Base-by-base conservation (phyloP, 108 stramenopile genomes). In the Cyclotella sp. region DNA sequence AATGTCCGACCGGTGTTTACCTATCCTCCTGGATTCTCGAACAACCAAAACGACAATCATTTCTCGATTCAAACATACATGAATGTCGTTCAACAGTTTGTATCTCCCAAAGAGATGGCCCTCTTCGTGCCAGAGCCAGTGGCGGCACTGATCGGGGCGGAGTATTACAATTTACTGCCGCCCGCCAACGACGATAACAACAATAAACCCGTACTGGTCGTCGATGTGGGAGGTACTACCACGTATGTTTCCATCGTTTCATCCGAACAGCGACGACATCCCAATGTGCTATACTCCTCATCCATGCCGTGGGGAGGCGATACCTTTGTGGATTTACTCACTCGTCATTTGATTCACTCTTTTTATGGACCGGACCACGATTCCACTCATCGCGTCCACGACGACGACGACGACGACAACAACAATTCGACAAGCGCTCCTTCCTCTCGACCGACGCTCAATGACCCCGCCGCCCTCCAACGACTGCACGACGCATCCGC, bases 81-180 rank as follows among this genome's bases (percentile, higher is more conserved):
- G 26, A 18, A 46, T 28, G 70, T 71, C 27, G 39, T 62, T 0
- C 49, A 70, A 12, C 51, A 63, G 29, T 22, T 82, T 3, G 67
- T 71, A 8, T 73, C 65, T 46, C 77, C 81, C 42, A 46, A 55
- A 9, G 77, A 63, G 14, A 85, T 81, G 30, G 64, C 74, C 0
- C 27, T 68, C 0, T 80, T 76, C 46, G 85, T 92, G 21, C 87
- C 88, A 8, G 90, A 94, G 60, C 91, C 91, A 5, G 78, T 94
- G 9, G 90, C 93, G 26, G 82, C 86, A 30, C 74, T 92, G 19
- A 81, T 89, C 72, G 93, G 93, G 16, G 93, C 93, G 3, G 86
- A 91, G 44, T 60, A 70, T 34, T 73, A 79, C 58, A 73, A 74
- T 60, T 72, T 90, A 44, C 57, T 92, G 0, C 89, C 91, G 0